phyloP scores from a whole-genome alignment of 2,329 filamentous ascomycete species.

The Aspergillus jensenii region DNA sequence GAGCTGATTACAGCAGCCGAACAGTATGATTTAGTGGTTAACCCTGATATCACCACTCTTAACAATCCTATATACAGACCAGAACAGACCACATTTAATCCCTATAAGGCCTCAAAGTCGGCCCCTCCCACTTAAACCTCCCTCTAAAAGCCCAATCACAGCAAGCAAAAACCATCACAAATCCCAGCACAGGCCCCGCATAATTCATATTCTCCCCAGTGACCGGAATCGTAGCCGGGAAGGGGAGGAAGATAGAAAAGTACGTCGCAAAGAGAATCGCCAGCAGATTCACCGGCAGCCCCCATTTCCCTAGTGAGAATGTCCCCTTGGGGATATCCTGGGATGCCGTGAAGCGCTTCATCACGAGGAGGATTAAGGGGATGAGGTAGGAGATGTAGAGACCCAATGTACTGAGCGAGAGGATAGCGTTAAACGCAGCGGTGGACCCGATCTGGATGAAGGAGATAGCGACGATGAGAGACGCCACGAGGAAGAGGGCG shows the following conservation, averaged over 20 bases:
- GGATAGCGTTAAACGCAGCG: conserved; percentile 53
- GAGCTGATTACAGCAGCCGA: no score
- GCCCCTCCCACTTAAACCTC: conserved; percentile 25
- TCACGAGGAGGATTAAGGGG: conserved; percentile 35
- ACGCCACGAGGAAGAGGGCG: conserved; percentile 29
- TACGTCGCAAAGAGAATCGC: conserved; percentile 31
- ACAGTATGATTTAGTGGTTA: no score
- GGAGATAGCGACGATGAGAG: conserved; percentile 28
- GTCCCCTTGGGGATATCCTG: conserved; percentile 24
- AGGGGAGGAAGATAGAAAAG: conserved; percentile 31
- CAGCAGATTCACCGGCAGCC: conserved; percentile 27
- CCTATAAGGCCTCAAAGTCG: conserved; percentile 8
- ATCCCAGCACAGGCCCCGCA: conserved; percentile 25
- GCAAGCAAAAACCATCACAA: conserved; percentile 24
- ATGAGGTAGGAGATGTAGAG: conserved; percentile 53
- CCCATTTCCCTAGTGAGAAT: conserved; percentile 30
- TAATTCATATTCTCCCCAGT: conserved; percentile 37
- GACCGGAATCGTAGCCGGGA: conserved; percentile 31
- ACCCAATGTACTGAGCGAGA: conserved; percentile 49
- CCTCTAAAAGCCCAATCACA: conserved; percentile 25
- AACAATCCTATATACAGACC: not conserved
- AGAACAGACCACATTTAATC: not conserved
- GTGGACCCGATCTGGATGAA: conserved; percentile 52
- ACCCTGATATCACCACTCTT: not conserved
- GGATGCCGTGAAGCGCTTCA: conserved; percentile 17